Evolutionary conservation across 1,139 yeast genomes (phyloP), one percentile per base, ranked within the genome.

Genomic region (Geotrichum reessii): DNA sequence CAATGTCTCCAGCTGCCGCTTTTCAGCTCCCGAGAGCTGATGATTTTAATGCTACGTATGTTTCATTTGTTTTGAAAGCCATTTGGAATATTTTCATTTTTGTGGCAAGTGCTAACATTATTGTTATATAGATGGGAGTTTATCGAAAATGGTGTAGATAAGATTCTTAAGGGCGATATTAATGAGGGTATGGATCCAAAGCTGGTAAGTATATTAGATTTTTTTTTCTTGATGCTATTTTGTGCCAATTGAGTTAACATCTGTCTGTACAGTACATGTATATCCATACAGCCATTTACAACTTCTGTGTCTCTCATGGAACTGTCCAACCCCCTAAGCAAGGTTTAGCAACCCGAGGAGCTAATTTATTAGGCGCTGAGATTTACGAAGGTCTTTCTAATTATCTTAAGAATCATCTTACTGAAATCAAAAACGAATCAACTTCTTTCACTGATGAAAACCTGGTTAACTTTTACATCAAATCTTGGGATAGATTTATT

Each of bases 261-360:
- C 25, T 46, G 19, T 11, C 31, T 44, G 17, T 46, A 31, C 55
- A 68, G 66, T 74, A 74, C 62, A 74, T 74, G 75, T 72, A 71
- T 57, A 70, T 75, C 61, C 75, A 75, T 63, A 74, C 78, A 0
- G 96, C 96, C 3, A 87, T 93, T 64, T 95, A 92, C 76, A 92
- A 92, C 74, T 93, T 89, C 71, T 93, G 99, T 76, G 93, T 89
- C 56, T 86, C 89, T 65, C 87, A 87, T 65, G 85, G 93, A 37
- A 49, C 57, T 12, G 14, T 52, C 28, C 56, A 52, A 17, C 44
- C 59, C 9, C 31, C 56, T 21, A 37, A 50, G 47, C 50, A 47
- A 40, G 60, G 59, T 8, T 27, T 52, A 11, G 60, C 57, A 47
- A 57, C 70, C 72, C 9, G 76, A 74, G 58, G 74, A 71, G 70